Percentiles rank a stretch among this genome's conserved stretches.
phyloP scores from a whole-genome alignment of 805 yeast species.

The Kluyveromyces wickerhamii region DNA sequence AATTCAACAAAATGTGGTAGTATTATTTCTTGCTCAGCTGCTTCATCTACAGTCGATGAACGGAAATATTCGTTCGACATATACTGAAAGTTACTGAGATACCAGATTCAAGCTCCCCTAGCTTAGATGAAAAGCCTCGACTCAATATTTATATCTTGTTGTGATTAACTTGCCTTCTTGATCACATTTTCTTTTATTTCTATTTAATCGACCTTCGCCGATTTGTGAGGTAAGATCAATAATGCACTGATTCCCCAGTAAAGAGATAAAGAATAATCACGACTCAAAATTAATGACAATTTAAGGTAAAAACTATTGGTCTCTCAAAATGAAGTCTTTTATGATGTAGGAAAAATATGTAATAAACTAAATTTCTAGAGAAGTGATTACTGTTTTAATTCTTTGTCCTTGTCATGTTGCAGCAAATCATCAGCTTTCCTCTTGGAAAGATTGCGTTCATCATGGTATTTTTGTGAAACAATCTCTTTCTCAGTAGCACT shows the following conservation, averaged over 20 bases:
- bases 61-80: neutral
- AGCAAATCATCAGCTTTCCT: conserved; percentile 7
- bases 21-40: conserved; percentile 11
- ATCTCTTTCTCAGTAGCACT: neutral
- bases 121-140: neutral
- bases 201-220: too few relatives aligned
- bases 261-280: too few relatives aligned
- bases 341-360: too few relatives aligned
- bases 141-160: conserved; percentile 12
- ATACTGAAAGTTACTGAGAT: neutral
- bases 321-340: too few relatives aligned
- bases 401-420: conserved; percentile 7
- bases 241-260: too few relatives aligned
- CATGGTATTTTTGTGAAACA: neutral
- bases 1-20: conserved; percentile 13
- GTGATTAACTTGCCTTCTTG: too few relatives aligned
- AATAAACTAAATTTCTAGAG: too few relatives aligned
- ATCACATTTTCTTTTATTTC: too few relatives aligned
- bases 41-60: conserved; percentile 13
- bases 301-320: too few relatives aligned
- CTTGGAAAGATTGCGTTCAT: neutral
- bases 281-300: too few relatives aligned
- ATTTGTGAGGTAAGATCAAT: too few relatives aligned
- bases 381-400: too few relatives aligned
- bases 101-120: conserved; percentile 1